These are phyloP conservation scores for Cercospora nicotianae DNA, from an alignment of 2,329 filamentous ascomycete species.

Conservation along the genomic window DNA sequence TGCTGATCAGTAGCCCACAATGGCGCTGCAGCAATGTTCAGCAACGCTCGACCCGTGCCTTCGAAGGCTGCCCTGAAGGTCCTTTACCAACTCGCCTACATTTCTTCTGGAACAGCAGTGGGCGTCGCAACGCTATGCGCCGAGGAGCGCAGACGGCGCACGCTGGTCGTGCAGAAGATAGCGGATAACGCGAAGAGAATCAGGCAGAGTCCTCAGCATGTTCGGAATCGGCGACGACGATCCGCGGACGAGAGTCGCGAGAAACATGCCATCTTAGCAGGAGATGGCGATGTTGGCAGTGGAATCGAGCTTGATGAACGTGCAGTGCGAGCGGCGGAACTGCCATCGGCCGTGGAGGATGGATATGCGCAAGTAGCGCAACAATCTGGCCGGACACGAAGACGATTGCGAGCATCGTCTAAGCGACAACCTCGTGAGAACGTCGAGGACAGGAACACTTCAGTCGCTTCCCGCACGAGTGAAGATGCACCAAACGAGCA, in stretches of 20 bases:
- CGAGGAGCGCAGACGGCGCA: conserved; percentile 40
- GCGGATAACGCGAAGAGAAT: conserved; percentile 40
- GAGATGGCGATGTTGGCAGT: conserved; percentile 3
- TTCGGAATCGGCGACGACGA: conserved; percentile 24
- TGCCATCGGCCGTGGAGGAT: conserved; percentile 33
- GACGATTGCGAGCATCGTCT: not conserved
- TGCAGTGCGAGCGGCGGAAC: conserved; percentile 20
- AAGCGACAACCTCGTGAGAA: not conserved
- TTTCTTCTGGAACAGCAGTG: conserved; percentile 41
- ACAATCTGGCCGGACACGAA: not conserved
- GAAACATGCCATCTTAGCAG: not conserved
- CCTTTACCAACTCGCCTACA: conserved; percentile 43
- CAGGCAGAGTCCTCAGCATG: conserved; percentile 35
- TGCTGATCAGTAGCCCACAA: conserved; percentile 25
- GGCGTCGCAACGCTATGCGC: conserved; percentile 39
- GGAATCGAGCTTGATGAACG: not conserved
- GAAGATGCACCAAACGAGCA: not conserved
- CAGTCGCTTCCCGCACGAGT: not conserved
- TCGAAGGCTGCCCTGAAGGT: conserved; percentile 39
- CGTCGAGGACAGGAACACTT: not conserved
- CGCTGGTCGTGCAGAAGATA: conserved; percentile 37
- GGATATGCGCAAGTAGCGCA: conserved; percentile 28
- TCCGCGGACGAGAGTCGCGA: conserved; percentile 10
- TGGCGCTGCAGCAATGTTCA: conserved; percentile 36
- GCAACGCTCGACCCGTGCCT: conserved; percentile 37